These are phyloP conservation scores for Lyophyllum atratum DNA, from an alignment of 768 basidiomycete genomes.

Conservation along the genomic window DNA sequence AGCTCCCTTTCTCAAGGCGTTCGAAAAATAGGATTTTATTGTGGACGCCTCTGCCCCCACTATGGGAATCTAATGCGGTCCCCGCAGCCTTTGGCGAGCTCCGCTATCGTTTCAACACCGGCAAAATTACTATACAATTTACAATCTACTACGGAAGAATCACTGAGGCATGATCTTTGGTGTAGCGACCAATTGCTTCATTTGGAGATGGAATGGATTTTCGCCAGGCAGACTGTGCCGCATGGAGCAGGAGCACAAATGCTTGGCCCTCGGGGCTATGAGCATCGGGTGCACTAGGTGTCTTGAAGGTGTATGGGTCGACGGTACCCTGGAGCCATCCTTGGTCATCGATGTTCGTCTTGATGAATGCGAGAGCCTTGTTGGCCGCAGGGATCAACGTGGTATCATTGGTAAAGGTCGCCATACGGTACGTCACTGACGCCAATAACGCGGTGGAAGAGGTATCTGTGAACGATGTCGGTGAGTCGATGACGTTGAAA, in stretches of 20 bases:
- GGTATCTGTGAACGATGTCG: slow-evolving; percentile 53
- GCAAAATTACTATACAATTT: not conserved
- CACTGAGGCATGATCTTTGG: not conserved
- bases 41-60: no score
- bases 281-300: slow-evolving; percentile 31
- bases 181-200: not conserved
- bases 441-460: slow-evolving; percentile 60
- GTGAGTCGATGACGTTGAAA: slow-evolving; percentile 52
- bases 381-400: slow-evolving; percentile 41
- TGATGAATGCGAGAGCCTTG: slow-evolving; percentile 38
- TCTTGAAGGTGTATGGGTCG: slow-evolving; percentile 51
- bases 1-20: no score
- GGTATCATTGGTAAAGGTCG: slow-evolving; percentile 38
- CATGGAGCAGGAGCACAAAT: slow-evolving; percentile 55
- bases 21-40: no score
- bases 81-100: no score
- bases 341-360: slow-evolving; percentile 36
- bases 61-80: no score
- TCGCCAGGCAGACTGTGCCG: slow-evolving; percentile 31
- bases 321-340: slow-evolving; percentile 49
- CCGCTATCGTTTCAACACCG: not conserved
- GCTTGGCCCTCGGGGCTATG: slow-evolving; percentile 62
- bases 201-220: slow-evolving; percentile 1
- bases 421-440: slow-evolving; percentile 56
- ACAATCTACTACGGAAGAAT: not conserved